Conservation (phyloP, 345 rosid genomes). For the Eucalyptus rudis region DNA sequence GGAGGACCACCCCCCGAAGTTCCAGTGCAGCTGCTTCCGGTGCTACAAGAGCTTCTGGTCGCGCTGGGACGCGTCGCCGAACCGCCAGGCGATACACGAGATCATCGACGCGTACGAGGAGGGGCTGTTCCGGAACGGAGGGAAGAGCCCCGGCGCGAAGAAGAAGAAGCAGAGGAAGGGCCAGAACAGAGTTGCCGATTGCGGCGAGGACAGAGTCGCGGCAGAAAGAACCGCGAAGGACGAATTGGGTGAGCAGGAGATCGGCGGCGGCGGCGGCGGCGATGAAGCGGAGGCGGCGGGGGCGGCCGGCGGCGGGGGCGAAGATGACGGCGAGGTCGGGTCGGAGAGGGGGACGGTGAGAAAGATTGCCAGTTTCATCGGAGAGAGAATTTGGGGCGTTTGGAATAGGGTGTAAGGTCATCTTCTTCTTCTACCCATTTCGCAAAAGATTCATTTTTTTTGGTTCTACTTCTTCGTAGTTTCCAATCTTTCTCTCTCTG, state of each 20-base stretch:
- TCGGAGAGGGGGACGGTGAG: conserved; percentile 12
- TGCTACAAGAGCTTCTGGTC: conserved; percentile 35
- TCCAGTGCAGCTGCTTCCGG: conserved; percentile 24
- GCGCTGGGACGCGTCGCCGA: conserved; percentile 26
- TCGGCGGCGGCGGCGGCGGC: background rate
- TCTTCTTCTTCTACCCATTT: background rate
- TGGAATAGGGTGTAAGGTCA: background rate
- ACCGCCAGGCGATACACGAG: conserved; percentile 24
- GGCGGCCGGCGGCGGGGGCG: background rate
- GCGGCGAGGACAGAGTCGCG: background rate
- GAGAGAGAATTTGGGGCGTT: conserved; percentile 16
- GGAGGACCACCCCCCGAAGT: conserved; percentile 3
- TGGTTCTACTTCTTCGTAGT: background rate
- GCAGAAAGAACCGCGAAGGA: background rate
- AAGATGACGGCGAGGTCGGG: background rate
- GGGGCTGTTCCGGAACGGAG: background rate
- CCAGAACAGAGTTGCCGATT: background rate
- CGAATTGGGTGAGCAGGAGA: background rate
- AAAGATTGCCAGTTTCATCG: conserved; percentile 16
- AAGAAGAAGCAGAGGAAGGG: background rate
- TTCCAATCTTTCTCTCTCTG: background rate
- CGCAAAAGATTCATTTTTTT: background rate
- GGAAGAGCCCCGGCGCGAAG: background rate
- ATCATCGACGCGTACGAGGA: conserved; percentile 31
- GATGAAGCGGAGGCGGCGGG: background rate